A percentile compares a stretch with the other conserved stretches of the same genome.
These are phyloP conservation scores for Centrapalus pauciflorus DNA, from an alignment of 129 eudicot species.

Conservation along the genomic window DNA sequence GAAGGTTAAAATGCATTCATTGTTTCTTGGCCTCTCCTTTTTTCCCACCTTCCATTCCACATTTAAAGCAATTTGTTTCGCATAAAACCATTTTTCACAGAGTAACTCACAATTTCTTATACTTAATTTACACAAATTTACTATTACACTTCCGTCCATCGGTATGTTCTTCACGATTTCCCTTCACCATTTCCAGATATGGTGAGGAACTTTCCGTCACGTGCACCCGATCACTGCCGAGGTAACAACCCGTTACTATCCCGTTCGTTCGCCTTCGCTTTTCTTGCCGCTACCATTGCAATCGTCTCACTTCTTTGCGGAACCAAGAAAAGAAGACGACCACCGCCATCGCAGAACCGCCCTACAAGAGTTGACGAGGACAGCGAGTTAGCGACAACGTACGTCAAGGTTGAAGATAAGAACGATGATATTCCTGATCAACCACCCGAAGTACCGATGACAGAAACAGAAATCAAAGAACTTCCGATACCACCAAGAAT, in stretches of 20 bases:
- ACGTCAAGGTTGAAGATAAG: neutral
- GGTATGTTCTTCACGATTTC: conserved; percentile 14
- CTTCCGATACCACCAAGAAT: conserved; percentile 47
- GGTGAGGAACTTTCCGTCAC: conserved; percentile 52
- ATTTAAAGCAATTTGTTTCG: conserved; percentile 40
- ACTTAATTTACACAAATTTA: neutral
- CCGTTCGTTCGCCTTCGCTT: conserved; percentile 30
- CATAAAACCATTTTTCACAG: conserved; percentile 16
- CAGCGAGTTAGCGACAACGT: neutral
- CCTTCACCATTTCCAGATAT: conserved; percentile 31
- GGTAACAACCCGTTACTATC: conserved; percentile 31
- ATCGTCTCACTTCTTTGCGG: conserved; percentile 61
- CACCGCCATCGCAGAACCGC: conserved; percentile 3
- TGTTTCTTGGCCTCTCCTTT: conserved; percentile 6
- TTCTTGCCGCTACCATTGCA: conserved; percentile 40
- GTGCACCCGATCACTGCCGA: too few species aligned
- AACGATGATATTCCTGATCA: conserved; percentile 21
- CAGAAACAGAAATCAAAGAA: conserved; percentile 13
- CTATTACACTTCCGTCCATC: conserved; percentile 5
- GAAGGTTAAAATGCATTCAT: neutral
- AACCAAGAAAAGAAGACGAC: conserved; percentile 21
- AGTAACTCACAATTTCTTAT: too few species aligned
- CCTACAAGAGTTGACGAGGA: neutral
- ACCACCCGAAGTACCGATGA: conserved; percentile 20
- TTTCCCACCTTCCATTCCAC: conserved; percentile 30